These are phyloP conservation scores for Verticillium tricorpus DNA, from an alignment of 2,329 filamentous ascomycete genomes.

Conservation along the genomic window DNA sequence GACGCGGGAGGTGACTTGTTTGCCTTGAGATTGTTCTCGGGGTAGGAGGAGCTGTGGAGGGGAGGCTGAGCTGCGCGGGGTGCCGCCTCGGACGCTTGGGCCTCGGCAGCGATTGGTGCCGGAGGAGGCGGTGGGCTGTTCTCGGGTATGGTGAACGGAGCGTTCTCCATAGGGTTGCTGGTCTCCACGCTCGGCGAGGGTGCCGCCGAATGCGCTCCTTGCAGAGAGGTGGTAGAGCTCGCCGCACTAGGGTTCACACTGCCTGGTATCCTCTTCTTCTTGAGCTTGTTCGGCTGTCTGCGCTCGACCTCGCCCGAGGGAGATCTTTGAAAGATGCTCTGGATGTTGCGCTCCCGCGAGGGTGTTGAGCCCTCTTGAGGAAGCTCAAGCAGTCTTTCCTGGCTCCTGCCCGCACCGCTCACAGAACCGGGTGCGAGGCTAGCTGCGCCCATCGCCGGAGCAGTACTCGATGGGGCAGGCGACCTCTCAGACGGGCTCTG, in stretches of 20 bases:
- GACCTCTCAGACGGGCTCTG: slow-evolving; percentile 11
- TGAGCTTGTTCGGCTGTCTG: slow-evolving; percentile 82
- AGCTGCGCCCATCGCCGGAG: slow-evolving; percentile 20
- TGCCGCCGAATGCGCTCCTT: slow-evolving; percentile 33
- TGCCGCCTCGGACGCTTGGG: slow-evolving; percentile 32
- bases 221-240: slow-evolving; percentile 77
- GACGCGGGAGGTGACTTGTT: slow-evolving; percentile 73
- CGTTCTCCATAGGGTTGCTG: slow-evolving; percentile 41
- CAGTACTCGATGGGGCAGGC: slow-evolving; percentile 16
- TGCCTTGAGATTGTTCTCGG: slow-evolving; percentile 52
- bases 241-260: slow-evolving; percentile 83
- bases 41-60: slow-evolving; percentile 34
- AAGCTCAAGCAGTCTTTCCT: slow-evolving; percentile 40
- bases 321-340: slow-evolving; percentile 67
- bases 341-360: slow-evolving; percentile 61
- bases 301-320: slow-evolving; percentile 57
- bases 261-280: slow-evolving; percentile 76
- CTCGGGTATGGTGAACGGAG: slow-evolving; percentile 9
- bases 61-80: slow-evolving; percentile 42
- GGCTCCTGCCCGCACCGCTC: slow-evolving; percentile 37
- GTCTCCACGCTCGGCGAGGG: slow-evolving; percentile 42
- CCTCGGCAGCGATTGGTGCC: background rate
- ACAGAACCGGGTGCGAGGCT: slow-evolving; percentile 22
- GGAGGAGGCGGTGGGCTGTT: slow-evolving; percentile 6
- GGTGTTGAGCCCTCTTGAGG: slow-evolving; percentile 47